Conservation (phyloP, 2,329 filamentous ascomycete genomes). For the Aspergillus luchuensis region DNA sequence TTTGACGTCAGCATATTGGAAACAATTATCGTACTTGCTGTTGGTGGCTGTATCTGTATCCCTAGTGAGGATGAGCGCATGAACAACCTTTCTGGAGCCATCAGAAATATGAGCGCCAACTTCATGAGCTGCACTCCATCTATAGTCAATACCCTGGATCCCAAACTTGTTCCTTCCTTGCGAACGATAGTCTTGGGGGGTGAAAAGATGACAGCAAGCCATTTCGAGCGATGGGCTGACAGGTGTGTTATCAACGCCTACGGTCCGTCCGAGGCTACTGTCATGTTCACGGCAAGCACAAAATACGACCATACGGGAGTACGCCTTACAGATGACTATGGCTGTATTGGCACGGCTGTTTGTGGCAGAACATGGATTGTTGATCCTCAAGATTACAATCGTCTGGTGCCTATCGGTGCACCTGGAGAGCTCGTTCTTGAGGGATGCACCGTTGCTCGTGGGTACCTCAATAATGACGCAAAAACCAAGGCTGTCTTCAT, state of each 20-base stretch:
- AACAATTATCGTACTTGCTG: conserved; percentile 56
- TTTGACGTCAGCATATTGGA: conserved; percentile 59
- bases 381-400: conserved; percentile 39
- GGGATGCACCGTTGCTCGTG: conserved; percentile 49
- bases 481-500: conserved; percentile 42
- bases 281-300: conserved; percentile 36
- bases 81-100: conserved; percentile 53
- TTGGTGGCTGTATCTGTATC: conserved; percentile 63
- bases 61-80: conserved; percentile 55
- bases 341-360: conserved; percentile 38
- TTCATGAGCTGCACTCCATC: conserved; percentile 62
- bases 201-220: conserved; percentile 46
- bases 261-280: conserved; percentile 45
- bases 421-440: conserved; percentile 53
- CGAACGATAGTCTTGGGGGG: conserved; percentile 49
- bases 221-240: conserved; percentile 49
- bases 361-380: conserved; percentile 44
- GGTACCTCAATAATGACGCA: conserved; percentile 44
- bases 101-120: conserved; percentile 55
- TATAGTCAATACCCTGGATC: conserved; percentile 54
- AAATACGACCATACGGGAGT: conserved; percentile 35
- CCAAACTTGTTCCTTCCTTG: conserved; percentile 48
- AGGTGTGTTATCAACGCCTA: conserved; percentile 51
- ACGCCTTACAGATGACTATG: conserved; percentile 32
- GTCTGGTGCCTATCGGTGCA: conserved; percentile 47